A percentile compares a stretch with the other conserved stretches of the same genome.
phyloP scores from a whole-genome alignment of 2,329 filamentous ascomycete species.

The Colletotrichum abscissum region DNA sequence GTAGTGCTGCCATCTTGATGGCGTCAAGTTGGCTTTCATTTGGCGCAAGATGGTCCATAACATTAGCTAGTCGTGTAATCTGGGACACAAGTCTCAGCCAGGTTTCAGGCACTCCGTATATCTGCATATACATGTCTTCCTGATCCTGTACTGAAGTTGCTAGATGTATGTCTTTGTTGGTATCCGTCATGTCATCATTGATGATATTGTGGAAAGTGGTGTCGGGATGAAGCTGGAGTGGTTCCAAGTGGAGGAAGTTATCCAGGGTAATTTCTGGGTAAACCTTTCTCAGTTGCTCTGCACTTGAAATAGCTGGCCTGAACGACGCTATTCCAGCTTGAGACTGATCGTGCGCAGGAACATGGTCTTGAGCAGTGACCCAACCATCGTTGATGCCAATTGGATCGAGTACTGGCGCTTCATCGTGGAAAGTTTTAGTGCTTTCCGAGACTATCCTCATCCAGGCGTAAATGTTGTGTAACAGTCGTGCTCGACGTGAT shows the following conservation, averaged over 20 bases:
- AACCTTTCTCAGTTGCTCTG: not conserved
- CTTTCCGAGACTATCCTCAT: constrained; percentile 14
- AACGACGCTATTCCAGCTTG: not conserved
- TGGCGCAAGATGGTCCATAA: constrained; percentile 3
- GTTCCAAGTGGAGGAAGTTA: constrained; percentile 8
- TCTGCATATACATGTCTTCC: constrained; percentile 3
- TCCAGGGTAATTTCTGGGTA: not conserved
- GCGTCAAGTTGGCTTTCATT: not conserved
- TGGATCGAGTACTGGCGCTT: not conserved
- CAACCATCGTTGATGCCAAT: too few species aligned
- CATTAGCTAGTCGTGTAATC: constrained; percentile 1
- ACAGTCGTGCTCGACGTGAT: not conserved
- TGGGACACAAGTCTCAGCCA: not conserved
- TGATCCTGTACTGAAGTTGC: not conserved
- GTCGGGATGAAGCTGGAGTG: not conserved
- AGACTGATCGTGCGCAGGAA: too few species aligned
- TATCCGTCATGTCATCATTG: not conserved
- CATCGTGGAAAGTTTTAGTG: not conserved
- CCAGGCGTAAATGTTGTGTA: constrained; percentile 12
- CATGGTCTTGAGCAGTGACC: too few species aligned
- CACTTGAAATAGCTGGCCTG: not conserved
- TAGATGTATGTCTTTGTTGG: not conserved
- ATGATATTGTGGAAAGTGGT: not conserved
- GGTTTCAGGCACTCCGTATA: constrained; percentile 6
- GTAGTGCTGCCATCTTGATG: not conserved